Evolutionary conservation across 148 eudicot genomes (phyloP), one percentile per base, ranked within the genome.

Genomic region (Amaranthus cruentus): DNA sequence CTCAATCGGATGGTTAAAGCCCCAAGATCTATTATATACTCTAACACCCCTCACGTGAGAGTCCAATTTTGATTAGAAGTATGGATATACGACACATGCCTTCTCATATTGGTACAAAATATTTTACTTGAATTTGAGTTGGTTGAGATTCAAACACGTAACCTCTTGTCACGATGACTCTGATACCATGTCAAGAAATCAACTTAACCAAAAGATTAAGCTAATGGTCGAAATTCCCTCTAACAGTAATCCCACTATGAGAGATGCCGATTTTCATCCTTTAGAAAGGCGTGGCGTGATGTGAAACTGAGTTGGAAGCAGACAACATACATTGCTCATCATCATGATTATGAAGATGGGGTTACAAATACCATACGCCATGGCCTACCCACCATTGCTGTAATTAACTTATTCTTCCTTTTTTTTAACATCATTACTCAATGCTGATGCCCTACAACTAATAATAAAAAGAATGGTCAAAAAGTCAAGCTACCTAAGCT

Each of bases 341-440:
- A 66, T 47, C 51, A 68, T 51, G 44, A 71, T 77, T 59, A 78
- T 68, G 73, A 73, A 73, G 12, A 73, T 73, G 81, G 81, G 73
- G 77, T 78, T 73, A 15, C 62, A 13, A 53, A 54, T 57, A 52
- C 47, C 68, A 51, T 77, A 77, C 68, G 59, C 5, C 21, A 68
- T 73, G 73, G 12, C 76, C 73, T 68, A 73, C 76, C 63, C 52
- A 71, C 55, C 56, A 62, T 21, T 9, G 49, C 21, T 60, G 61
- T 62, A 70, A 70, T 62, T 70, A 48, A 55, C 6, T 38, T 63
- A 18, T 21, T 14, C 65, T 28, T 56, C 69, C 18, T 13, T 47
- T 63, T 70, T 55, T 70, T 55, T 70, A 7, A 55, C 66, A 64
- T 77, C 51, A 62, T 55, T 18, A 52, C 54, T 47, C 47, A 28